A percentile compares a stretch with the other conserved stretches of the same genome.
Evolutionary conservation across 2,329 filamentous ascomycete species (phyloP).

Genomic region (Fusarium sp.): DNA sequence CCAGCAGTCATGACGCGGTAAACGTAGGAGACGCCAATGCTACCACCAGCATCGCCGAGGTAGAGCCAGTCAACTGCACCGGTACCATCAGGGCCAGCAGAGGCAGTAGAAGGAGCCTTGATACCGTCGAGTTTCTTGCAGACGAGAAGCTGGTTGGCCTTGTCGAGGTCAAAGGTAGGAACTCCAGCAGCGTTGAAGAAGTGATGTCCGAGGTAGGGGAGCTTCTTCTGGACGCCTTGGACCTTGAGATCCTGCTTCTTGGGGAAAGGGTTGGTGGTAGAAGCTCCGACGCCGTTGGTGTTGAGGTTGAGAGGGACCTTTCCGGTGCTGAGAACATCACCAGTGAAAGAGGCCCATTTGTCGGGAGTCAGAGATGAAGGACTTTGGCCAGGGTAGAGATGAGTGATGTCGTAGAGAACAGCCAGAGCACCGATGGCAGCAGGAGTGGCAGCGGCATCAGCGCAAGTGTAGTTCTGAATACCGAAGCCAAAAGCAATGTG

Average conservation of each 20-base stretch:
- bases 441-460: conserved; percentile 46
- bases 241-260: conserved; percentile 51
- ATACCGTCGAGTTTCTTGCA: conserved; percentile 60
- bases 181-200: conserved; percentile 66
- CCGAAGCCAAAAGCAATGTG: conserved; percentile 70
- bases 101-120: conserved; percentile 60
- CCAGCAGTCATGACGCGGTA: conserved; percentile 67
- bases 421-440: conserved; percentile 64
- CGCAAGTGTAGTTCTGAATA: conserved; percentile 75
- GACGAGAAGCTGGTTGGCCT: conserved; percentile 50
- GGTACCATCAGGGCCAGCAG: conserved; percentile 56
- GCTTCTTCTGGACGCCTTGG: conserved; percentile 39
- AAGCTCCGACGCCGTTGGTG: conserved; percentile 49
- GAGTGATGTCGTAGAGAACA: conserved; percentile 66
- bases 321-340: conserved; percentile 51
- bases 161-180: conserved; percentile 68
- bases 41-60: conserved; percentile 54
- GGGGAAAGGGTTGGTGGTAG: conserved; percentile 57
- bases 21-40: conserved; percentile 52
- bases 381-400: conserved; percentile 59
- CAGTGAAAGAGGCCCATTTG: conserved; percentile 53
- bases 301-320: conserved; percentile 60
- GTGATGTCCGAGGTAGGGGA: conserved; percentile 69
- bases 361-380: conserved; percentile 48
- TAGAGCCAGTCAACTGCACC: conserved; percentile 66